Percentiles rank a stretch among this genome's conserved stretches.
Evolutionary conservation across 495 filamentous ascomycete genomes (phyloP).

Genomic region (Aspergillus heteromorphus): DNA sequence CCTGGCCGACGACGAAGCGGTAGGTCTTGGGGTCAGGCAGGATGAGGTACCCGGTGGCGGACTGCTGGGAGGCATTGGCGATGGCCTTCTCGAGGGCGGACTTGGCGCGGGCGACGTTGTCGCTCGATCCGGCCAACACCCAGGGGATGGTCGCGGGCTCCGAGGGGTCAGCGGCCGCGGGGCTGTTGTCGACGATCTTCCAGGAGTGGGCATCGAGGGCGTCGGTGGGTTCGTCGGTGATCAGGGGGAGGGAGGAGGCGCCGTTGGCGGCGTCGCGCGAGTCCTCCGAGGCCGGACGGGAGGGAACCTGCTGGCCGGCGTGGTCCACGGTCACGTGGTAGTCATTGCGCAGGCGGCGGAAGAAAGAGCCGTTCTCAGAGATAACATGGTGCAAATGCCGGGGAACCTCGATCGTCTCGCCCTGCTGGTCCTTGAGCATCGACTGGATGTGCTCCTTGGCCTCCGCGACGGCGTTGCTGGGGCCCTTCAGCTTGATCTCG

Average conservation of each 20-base stretch:
- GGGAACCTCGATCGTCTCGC: conserved; percentile 79
- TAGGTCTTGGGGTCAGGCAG: conserved; percentile 86
- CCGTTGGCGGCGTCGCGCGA: conserved; percentile 42
- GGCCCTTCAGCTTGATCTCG: conserved; percentile 77
- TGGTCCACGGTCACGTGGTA: conserved; percentile 87
- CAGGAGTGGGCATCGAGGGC: conserved; percentile 66
- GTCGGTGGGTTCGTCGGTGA: conserved; percentile 72
- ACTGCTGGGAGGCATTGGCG: conserved; percentile 64
- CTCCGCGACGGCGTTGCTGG: conserved; percentile 69
- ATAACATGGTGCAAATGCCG: conserved; percentile 74
- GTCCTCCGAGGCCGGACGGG: conserved; percentile 49
- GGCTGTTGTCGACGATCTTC: conserved; percentile 61
- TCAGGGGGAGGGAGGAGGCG: conserved; percentile 63
- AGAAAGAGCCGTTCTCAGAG: conserved; percentile 85
- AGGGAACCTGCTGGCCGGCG: conserved; percentile 66
- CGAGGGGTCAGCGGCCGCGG: conserved; percentile 27
- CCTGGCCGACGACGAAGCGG: conserved; percentile 82
- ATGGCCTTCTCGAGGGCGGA: conserved; percentile 65
- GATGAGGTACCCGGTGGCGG: conserved; percentile 75
- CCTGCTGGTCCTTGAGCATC: conserved; percentile 78
- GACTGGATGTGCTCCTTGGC: conserved; percentile 77
- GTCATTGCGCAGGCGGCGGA: conserved; percentile 78
- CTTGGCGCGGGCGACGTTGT: conserved; percentile 73
- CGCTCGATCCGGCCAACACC: conserved; percentile 73
- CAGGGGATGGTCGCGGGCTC: conserved; percentile 80